These are phyloP conservation scores for Fusarium sublunatum DNA, from an alignment of 2,329 filamentous ascomycete species.

Conservation along the genomic window DNA sequence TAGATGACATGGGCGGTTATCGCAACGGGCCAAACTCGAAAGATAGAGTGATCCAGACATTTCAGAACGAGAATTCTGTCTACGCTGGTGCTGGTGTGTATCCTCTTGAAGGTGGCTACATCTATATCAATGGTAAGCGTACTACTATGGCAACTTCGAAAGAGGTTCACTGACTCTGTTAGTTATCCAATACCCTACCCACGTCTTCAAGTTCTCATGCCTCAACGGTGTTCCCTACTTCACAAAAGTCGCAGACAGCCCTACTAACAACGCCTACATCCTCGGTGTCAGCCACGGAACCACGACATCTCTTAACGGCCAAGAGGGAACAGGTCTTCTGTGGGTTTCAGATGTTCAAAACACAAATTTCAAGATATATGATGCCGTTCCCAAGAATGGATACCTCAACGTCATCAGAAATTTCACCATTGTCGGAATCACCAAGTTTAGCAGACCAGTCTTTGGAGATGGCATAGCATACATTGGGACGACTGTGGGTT, in stretches of 20 bases:
- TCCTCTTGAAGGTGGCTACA: slow-evolving; percentile 60
- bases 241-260: slow-evolving; percentile 62
- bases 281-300: slow-evolving; percentile 68
- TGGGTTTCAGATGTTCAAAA: slow-evolving; percentile 69
- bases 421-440: slow-evolving; percentile 63
- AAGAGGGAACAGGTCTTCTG: slow-evolving; percentile 65
- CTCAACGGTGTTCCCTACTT: slow-evolving; percentile 63
- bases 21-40: slow-evolving; percentile 51
- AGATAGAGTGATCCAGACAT: slow-evolving; percentile 59
- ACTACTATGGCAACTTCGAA: accelerated
- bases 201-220: slow-evolving; percentile 69
- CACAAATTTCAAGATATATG: slow-evolving; percentile 62
- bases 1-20: slow-evolving; percentile 56
- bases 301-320: slow-evolving; percentile 64
- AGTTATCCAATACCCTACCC: slow-evolving; percentile 64
- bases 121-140: slow-evolving; percentile 56
- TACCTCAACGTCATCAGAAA: slow-evolving; percentile 60
- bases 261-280: slow-evolving; percentile 61
- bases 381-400: slow-evolving; percentile 61
- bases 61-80: slow-evolving; percentile 58
- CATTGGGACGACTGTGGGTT: slow-evolving; percentile 63
- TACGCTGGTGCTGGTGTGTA: slow-evolving; percentile 61
- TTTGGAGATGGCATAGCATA: slow-evolving; percentile 68
- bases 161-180: slow-evolving; percentile 18
- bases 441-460: slow-evolving; percentile 68